Evolutionary conservation across 1,139 yeast species (phyloP).

Genomic region (Meyerozyma athensensis): DNA sequence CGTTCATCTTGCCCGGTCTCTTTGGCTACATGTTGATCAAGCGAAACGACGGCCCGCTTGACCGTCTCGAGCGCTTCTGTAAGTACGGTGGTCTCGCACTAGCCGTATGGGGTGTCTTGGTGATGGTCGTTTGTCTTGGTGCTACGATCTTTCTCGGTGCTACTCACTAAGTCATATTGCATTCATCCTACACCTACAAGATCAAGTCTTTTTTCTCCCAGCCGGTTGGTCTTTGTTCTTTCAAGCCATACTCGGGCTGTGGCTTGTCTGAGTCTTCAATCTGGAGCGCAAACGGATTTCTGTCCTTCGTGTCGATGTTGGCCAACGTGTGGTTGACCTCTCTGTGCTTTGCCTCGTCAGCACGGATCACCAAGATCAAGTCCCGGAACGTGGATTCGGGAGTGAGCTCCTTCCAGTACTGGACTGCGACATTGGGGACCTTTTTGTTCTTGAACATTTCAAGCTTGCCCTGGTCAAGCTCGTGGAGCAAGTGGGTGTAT

Average conservation of each 20-base stretch:
- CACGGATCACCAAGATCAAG: constrained; percentile 56
- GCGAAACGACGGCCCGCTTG: constrained; percentile 36
- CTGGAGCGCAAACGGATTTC: constrained; percentile 64
- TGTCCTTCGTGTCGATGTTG: constrained; percentile 53
- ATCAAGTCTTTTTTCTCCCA: constrained; percentile 64
- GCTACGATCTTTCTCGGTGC: constrained; percentile 70
- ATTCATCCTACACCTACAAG: constrained; percentile 6
- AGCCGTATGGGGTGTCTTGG: constrained; percentile 68
- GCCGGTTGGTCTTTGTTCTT: constrained; percentile 45
- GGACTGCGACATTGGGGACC: constrained; percentile 56
- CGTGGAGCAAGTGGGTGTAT: constrained; percentile 55
- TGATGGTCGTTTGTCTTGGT: constrained; percentile 73
- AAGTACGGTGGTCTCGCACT: constrained; percentile 59
- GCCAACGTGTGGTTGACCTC: constrained; percentile 77
- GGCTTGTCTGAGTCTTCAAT: constrained; percentile 34
- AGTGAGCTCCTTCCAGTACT: constrained; percentile 56
- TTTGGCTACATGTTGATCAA: constrained; percentile 69
- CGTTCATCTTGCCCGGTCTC: constrained; percentile 55
- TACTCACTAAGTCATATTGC: constrained; percentile 27
- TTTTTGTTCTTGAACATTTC: constrained; percentile 41
- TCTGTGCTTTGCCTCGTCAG: constrained; percentile 72
- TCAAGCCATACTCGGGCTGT: constrained; percentile 55
- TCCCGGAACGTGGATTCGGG: constrained; percentile 53
- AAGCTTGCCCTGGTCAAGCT: constrained; percentile 49
- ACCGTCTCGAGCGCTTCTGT: constrained; percentile 37